Evolutionary conservation across 1,284 basidiomycete genomes (phyloP).

Genomic region (Trametes pubescens): DNA sequence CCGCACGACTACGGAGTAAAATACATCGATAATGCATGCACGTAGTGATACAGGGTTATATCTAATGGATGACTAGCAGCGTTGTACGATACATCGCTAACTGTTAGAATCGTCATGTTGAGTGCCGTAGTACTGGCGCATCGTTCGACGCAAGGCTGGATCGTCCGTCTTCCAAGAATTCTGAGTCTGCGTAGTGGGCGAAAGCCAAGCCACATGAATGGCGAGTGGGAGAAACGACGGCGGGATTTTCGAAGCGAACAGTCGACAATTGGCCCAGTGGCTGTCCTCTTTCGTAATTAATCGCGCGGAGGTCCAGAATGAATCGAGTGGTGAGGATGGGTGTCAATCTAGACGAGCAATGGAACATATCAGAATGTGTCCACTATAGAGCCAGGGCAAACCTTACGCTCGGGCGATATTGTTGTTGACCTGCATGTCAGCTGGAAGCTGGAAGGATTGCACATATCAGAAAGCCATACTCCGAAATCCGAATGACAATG

Average conservation of each 20-base stretch:
- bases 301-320: not conserved
- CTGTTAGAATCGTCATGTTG: no score
- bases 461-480: not conserved
- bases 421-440: conserved; percentile 1
- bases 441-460: not conserved
- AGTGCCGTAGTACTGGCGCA: no score
- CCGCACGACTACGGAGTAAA: no score
- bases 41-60: no score
- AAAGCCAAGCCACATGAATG: not conserved
- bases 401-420: not conserved
- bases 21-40: no score
- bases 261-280: not conserved
- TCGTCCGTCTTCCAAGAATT: no score
- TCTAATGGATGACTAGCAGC: no score
- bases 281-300: not conserved
- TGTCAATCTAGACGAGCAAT: not conserved
- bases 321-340: conserved; percentile 9
- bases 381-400: no score
- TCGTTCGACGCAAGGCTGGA: no score
- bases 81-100: no score
- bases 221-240: not conserved
- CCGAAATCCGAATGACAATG: no score
- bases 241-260: not conserved
- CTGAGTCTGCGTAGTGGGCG: not conserved
- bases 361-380: not conserved